Evolutionary conservation across 140 eudicot genomes (phyloP).

Genomic region (Erigeron philadelphicus): DNA sequence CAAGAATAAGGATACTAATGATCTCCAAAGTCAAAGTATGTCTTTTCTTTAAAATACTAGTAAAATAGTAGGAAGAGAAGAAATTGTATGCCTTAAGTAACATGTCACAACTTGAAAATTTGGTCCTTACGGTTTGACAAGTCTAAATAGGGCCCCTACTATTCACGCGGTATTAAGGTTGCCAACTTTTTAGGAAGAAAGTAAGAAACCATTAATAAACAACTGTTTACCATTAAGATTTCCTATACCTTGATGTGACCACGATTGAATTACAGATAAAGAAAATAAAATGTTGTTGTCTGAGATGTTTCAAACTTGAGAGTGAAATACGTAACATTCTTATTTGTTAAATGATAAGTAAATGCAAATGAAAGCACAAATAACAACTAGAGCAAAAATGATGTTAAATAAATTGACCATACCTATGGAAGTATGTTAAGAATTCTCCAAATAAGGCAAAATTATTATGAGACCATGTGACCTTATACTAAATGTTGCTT

Average conservation of each 20-base stretch:
- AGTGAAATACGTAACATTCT: conserved; percentile 1
- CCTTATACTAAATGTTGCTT: conserved; percentile 10
- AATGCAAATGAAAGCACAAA: background rate
- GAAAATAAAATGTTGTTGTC: background rate
- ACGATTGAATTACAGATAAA: background rate
- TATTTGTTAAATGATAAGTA: conserved; percentile 3
- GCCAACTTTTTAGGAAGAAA: conserved; percentile 1
- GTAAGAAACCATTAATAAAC: conserved; percentile 4
- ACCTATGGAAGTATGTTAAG: conserved; percentile 18
- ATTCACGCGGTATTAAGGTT: conserved; percentile 20
- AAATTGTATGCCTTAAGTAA: conserved; percentile 19
- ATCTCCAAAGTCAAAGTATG: conserved; percentile 28
- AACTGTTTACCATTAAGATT: conserved; percentile 25
- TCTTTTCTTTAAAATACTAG: background rate
- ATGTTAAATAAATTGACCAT: background rate
- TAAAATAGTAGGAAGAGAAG: background rate
- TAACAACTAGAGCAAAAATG: conserved; percentile 21
- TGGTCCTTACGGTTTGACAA: conserved; percentile 26
- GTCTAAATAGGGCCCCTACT: conserved; percentile 15
- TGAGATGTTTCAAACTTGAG: background rate
- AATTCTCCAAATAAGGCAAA: conserved; percentile 13
- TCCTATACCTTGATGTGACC: conserved; percentile 22
- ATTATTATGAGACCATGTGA: conserved; percentile 24
- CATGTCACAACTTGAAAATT: conserved; percentile 24
- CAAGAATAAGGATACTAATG: background rate